Evolutionary conservation across 352 stramenopile species (phyloP), one percentile per base, ranked within the genome.

Genomic region (Phytopythium vexans): DNA sequence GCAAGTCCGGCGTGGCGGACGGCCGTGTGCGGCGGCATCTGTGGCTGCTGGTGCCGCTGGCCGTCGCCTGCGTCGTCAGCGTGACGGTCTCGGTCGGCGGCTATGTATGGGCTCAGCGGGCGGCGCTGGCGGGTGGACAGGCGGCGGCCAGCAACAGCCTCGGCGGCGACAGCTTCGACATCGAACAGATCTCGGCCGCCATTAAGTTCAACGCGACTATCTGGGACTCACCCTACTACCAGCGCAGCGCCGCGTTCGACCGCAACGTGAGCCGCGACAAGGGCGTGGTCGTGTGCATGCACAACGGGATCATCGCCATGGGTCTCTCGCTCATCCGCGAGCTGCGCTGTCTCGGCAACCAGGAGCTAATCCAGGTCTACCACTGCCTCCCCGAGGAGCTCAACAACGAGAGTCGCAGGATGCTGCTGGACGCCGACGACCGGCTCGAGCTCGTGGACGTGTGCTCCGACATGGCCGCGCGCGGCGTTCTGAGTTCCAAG

Each of bases 401-500:
- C 15, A 70, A 60, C 2, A 8, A 16, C 0, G 15, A 58, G 27
- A 66, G 50, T 6, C 68, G 40, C 15, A 33, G 54, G 10, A 46
- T 71, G 27, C 35, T 72, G 33, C 54, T 66, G 12, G 43, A 32
- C 2, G 42, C 48, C 1, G 65, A 75, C 42, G 49, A 58, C 43
- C 52, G 52, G 32, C 33, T 80, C 21, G 70, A 80, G 37, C 53
- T 77, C 12, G 60, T 79, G 10, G 70, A 79, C 40, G 63, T 74
- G 21, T 79, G 70, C 54, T 63, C 48, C 11, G 55, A 74, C 52
- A 42, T 79, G 11, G 6, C 56, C 7, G 38, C 32, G 3, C 39
- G 44, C 6, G 54, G 42, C 14, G 41, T 68, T 2, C 31, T 79
- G 11, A 50, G 49, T 0, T 34, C 49, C 5, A 16, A 36, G 0